These are phyloP conservation scores for Mycena rebaudengoi DNA, from an alignment of 768 basidiomycete species.

Conservation along the genomic window DNA sequence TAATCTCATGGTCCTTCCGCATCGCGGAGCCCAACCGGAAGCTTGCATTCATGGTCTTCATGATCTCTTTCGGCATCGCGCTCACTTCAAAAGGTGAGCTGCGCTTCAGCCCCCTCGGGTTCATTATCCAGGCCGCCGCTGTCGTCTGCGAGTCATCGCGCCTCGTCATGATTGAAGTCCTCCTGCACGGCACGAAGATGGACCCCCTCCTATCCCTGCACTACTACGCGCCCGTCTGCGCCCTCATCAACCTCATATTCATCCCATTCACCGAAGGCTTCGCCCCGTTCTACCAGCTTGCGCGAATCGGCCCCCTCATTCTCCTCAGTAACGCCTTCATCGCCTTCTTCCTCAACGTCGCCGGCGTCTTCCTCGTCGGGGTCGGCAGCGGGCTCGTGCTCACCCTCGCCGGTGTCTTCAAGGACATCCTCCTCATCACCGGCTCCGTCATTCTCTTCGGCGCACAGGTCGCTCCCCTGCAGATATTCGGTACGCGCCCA, in stretches of 20 bases:
- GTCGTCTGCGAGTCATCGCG: conserved; percentile 94
- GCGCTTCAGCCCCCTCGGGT: no score
- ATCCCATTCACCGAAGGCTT: conserved; percentile 93
- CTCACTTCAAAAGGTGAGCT: no score
- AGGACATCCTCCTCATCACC: conserved; percentile 94
- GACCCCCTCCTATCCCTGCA: conserved; percentile 92
- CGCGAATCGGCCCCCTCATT: conserved; percentile 70
- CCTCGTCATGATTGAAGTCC: conserved; percentile 94
- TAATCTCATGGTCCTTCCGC: no score
- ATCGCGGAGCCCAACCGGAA: no score
- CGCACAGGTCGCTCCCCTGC: conserved; percentile 77
- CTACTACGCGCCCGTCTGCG: no score
- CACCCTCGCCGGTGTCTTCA: no score
- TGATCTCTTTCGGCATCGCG: no score
- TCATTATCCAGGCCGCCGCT: no score
- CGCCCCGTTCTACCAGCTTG: conserved; percentile 81
- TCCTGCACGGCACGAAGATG: conserved; percentile 96
- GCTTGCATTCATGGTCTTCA: no score
- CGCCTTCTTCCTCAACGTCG: conserved; percentile 90
- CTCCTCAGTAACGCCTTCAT: conserved; percentile 85
- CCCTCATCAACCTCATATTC: conserved; percentile 83
- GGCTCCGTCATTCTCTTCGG: conserved; percentile 91
- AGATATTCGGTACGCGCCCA: conserved; percentile 72
- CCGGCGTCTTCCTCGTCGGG: no score
- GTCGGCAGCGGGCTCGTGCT: no score